Evolutionary conservation across 225 moss, liverwort and hornwort species (phyloP), one percentile per base, ranked within the genome.

Genomic region (Physcomitrium patens): DNA sequence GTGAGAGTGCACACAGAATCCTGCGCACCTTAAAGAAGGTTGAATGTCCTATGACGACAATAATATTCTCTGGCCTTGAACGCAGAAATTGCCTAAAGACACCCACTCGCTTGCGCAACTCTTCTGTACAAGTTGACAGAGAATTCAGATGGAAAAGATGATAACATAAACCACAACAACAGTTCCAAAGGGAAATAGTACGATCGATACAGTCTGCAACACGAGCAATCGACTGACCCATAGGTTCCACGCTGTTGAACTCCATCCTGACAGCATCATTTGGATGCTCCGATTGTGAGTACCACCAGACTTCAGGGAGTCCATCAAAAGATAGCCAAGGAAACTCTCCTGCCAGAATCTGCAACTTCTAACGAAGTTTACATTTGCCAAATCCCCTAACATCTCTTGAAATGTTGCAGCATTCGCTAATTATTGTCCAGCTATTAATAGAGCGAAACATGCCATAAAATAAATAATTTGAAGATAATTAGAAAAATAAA

Each of bases 71-170:
- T 2, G 83, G 81, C 42, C 86, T 81, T 56, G 81, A 76, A 42
- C 67, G 81, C 42, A 89, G 50, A 56, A 83, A 89, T 58, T 84
- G 86, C 72, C 89, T 79, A 45, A 89, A 89, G 3, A 71, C 60
- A 45, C 89, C 89, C 64, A 86, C 89, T 71, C 89, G 78, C 86
- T 84, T 89, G 60, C 89, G 86, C 68, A 89, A 62, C 59, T 77
- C 79, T 16, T 79, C 89, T 89, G 60, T 53, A 71, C 0, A 13
- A 3, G 47, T 37, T 17, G 26, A 27, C n/a, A 31, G 24, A 42
- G 19, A 20, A 43, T 1, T 46, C 16, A 64, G 51, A 19, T 42
- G 9, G 1, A 47, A 3, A 37, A 24, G 0, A 53, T 20, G 23
- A 62, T 41, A 20, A 73, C 28, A 10, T 28, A 5, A 10, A 75